phyloP scores from a whole-genome alignment of 2,329 filamentous ascomycete species.

The Coniochaeta sp. region DNA sequence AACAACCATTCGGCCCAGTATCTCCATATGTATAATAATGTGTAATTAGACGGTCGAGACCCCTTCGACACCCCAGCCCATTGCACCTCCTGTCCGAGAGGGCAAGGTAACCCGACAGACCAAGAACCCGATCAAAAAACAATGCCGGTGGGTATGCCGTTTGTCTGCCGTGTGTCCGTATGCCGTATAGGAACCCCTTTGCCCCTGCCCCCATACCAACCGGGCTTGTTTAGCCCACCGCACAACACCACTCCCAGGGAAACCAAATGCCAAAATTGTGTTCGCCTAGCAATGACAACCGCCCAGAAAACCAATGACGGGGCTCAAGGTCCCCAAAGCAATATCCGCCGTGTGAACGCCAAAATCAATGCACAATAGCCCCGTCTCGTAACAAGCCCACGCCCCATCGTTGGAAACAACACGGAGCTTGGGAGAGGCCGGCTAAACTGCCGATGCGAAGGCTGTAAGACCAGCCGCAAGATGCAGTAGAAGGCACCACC shows the following conservation, averaged over 20 bases:
- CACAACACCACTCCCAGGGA: background rate
- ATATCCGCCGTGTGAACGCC: background rate
- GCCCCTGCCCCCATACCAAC: background rate
- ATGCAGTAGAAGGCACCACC: background rate
- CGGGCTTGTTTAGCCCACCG: background rate
- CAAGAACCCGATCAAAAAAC: background rate
- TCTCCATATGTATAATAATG: background rate
- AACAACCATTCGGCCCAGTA: background rate
- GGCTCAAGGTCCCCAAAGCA: background rate
- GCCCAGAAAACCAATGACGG: background rate
- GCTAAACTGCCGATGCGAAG: background rate
- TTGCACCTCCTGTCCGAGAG: background rate
- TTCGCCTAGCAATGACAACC: background rate
- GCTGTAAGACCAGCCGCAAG: too few relatives aligned
- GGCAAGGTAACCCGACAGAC: background rate
- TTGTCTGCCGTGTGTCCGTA: background rate
- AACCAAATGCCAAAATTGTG: background rate
- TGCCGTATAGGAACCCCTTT: too few relatives aligned
- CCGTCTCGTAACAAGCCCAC: background rate
- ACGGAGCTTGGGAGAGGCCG: background rate
- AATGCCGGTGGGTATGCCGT: constrained; percentile 1
- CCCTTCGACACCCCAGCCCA: background rate
- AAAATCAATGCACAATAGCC: background rate
- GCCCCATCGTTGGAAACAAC: background rate
- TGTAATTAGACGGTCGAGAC: background rate